Evolutionary conservation across 805 yeast genomes (phyloP).

Genomic region (Hanseniaspora mollemarum): DNA sequence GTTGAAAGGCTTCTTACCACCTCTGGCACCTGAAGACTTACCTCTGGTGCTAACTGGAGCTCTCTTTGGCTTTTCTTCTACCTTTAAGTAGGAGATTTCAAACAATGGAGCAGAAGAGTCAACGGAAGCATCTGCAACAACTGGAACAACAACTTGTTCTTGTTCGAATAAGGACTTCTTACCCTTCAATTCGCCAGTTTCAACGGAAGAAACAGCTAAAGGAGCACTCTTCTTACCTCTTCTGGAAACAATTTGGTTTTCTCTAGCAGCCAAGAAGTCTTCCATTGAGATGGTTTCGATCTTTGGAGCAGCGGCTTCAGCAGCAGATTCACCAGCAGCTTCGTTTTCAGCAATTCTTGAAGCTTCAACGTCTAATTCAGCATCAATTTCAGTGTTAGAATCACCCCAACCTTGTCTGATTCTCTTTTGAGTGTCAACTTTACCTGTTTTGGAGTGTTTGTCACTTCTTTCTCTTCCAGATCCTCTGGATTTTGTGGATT

Average conservation of each 20-base stretch:
- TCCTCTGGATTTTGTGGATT: conserved; percentile 43
- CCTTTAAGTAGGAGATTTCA: conserved; percentile 10
- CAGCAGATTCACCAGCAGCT: conserved; percentile 41
- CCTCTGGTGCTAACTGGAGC: neutral
- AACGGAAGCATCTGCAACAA: neutral
- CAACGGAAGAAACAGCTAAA: conserved; percentile 34
- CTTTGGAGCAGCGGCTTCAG: conserved; percentile 37
- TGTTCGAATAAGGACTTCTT: conserved; percentile 56
- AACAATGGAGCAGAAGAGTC: conserved; percentile 7
- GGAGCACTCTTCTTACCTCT: conserved; percentile 35
- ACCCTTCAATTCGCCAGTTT: conserved; percentile 30
- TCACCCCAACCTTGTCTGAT: conserved; percentile 83
- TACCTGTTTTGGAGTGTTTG: conserved; percentile 78
- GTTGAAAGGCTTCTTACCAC: conserved; percentile 7
- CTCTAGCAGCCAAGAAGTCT: conserved; percentile 70
- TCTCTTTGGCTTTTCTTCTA: conserved; percentile 11
- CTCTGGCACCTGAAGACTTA: conserved; percentile 6
- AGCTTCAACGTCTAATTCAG: conserved; percentile 33
- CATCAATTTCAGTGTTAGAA: conserved; percentile 55
- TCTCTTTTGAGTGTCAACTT: conserved; percentile 75
- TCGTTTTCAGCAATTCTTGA: conserved; percentile 47
- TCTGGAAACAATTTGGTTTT: conserved; percentile 14
- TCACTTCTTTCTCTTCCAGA: conserved; percentile 48
- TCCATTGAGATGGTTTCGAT: conserved; percentile 61
- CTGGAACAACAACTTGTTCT: conserved; percentile 27